Evolutionary conservation across 139 green algal genomes (phyloP).

Genomic region (Picochlorum sp.): DNA sequence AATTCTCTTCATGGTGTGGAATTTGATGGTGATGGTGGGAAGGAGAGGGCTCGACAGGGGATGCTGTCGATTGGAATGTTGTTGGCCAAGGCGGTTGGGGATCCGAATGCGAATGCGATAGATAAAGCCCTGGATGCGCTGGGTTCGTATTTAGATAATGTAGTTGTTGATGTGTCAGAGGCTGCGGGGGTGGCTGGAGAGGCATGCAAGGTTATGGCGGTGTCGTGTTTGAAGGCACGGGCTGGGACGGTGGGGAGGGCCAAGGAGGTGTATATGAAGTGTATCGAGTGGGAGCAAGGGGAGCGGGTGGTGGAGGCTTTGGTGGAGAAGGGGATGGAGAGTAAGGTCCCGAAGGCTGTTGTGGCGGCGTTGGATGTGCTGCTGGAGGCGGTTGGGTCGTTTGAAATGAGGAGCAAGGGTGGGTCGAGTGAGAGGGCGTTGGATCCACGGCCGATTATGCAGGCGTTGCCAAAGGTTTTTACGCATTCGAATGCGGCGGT

Average conservation of each 20-base stretch:
- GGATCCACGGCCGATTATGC: constrained; percentile 74
- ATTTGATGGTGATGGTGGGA: constrained; percentile 27
- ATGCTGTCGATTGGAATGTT: constrained; percentile 37
- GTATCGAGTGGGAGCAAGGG: constrained; percentile 77
- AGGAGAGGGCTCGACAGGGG: background rate
- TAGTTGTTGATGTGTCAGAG: constrained; percentile 25
- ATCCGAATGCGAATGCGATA: constrained; percentile 80
- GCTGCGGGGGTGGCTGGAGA: constrained; percentile 48
- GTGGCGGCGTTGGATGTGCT: constrained; percentile 64
- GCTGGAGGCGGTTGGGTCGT: constrained; percentile 42
- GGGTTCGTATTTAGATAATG: constrained; percentile 46
- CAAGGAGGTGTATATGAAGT: constrained; percentile 54
- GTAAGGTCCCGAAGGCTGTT: constrained; percentile 90
- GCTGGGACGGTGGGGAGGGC: constrained; percentile 63
- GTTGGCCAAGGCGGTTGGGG: constrained; percentile 68
- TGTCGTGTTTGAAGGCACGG: constrained; percentile 74
- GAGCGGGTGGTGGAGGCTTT: constrained; percentile 36
- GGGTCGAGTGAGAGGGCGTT: constrained; percentile 42
- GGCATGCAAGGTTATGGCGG: constrained; percentile 47
- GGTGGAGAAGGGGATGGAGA: constrained; percentile 45
- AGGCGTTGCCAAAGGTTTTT: constrained; percentile 72
- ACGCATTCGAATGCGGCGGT: constrained; percentile 79
- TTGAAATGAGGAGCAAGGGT: constrained; percentile 31
- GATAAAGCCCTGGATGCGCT: constrained; percentile 86
- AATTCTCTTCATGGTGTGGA: background rate